Evolutionary conservation across 2,329 filamentous ascomycete genomes (phyloP), one percentile per base, ranked within the genome.

Genomic region (Cladosporium velox): DNA sequence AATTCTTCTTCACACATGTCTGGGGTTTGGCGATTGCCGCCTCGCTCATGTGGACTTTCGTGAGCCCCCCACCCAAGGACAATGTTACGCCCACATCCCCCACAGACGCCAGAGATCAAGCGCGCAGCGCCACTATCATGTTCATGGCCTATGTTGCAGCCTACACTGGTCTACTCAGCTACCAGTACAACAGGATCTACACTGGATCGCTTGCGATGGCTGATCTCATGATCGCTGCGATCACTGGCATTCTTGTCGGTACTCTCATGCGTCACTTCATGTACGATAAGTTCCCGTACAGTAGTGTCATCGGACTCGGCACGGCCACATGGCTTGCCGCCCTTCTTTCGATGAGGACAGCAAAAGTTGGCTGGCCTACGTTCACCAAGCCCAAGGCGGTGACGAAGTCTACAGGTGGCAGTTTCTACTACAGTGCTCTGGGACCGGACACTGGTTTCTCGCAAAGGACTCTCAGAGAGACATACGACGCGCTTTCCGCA

Each of bases 121-220:
- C 77, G 3, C 18, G 75, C 11, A 71, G 77, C 58, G 82, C 80
- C 4, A 78, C 81, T 65, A 78, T 80, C 67, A 81, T 85, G 75
- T 87, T 84, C 72, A 75, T 84, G 28, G 71, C 79, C 4, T 85
- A 85, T 55, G 77, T 84, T 14, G 72, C 79, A 18, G 78, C 83
- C 8, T 85, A 85, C 69, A 84, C 81, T 26, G 85, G 84, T 3
- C 72, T 86, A 35, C 76, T 86, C 8, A 83, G 82, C 72, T 86
- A 85, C 66, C 84, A 84, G 71, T 84, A 83, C 73, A 83, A 83
- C 63, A 58, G 67, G n/a, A 67, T 70, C 5, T 72, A 82, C 70
- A 80, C 81, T 8, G 84, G 83, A 0, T 79, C 82, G 1, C 77
- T 82, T 64, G 80, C 81, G 1, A 74, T 85, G 52, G 81, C 81